phyloP scores from a whole-genome alignment of 2,329 filamentous ascomycete species.

The Pseudogymnoascus sp. region DNA sequence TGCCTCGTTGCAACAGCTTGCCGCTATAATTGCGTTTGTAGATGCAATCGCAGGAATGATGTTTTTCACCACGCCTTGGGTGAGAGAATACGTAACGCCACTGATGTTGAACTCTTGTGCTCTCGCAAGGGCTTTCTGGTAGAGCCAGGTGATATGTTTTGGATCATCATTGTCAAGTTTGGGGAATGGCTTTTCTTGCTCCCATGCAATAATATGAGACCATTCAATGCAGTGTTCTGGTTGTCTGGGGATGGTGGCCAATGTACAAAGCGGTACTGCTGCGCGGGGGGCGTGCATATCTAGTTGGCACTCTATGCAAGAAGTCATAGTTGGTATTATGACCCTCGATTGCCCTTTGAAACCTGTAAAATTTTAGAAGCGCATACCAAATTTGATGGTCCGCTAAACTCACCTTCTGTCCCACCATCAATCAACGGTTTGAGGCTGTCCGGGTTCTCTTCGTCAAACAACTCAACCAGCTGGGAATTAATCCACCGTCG shows the following conservation, averaged over 20 bases:
- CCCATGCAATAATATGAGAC: constrained; percentile 98
- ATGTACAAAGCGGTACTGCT: constrained; percentile 92
- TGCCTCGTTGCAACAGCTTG: constrained; percentile 92
- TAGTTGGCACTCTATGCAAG: constrained; percentile 95
- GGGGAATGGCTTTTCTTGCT: constrained; percentile 73
- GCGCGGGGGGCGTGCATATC: constrained; percentile 97
- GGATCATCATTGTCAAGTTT: constrained; percentile 91
- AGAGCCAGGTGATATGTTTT: constrained; percentile 96
- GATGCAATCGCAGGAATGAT: constrained; percentile 98
- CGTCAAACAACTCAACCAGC: constrained; percentile 81
- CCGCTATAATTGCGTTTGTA: constrained; percentile 94
- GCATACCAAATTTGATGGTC: background rate
- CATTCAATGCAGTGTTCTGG: constrained; percentile 98
- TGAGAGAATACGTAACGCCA: constrained; percentile 90
- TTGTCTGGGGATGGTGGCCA: constrained; percentile 92
- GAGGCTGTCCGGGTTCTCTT: constrained; percentile 70
- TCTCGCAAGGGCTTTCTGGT: constrained; percentile 70
- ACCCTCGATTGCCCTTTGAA: constrained; percentile 97
- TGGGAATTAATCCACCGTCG: constrained; percentile 98
- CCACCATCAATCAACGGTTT: constrained; percentile 96
- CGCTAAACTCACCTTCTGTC: constrained; percentile 60
- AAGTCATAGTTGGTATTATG: constrained; percentile 83
- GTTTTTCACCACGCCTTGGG: constrained; percentile 97
- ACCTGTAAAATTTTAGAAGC: constrained; percentile 38
- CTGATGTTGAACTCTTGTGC: constrained; percentile 83